Evolutionary conservation across 208 protist genomes (phyloP), one percentile per base, ranked within the genome.

Genomic region (Borovskyia barvae): DNA sequence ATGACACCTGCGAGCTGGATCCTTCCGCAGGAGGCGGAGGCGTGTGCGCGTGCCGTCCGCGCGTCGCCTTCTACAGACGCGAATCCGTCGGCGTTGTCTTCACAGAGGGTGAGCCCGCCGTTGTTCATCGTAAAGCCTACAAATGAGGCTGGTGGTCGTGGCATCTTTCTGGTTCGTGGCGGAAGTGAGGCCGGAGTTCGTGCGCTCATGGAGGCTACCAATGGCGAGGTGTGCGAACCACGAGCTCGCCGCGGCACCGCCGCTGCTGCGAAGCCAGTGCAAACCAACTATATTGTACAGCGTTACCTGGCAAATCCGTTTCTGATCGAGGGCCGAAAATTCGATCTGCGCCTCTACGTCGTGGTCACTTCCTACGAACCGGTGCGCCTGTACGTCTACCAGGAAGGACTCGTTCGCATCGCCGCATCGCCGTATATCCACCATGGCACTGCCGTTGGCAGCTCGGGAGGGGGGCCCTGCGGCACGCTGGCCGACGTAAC

Each of bases 331-430:
- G 88, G 89, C 4, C 89, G 93, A 72, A 97, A 97, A 71, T 96
- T 96, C 52, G 94, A 97, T 54, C 73, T 97, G 20, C 90, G 94
- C 3, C 60, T 97, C 5, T 97, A 97, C 66, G 88, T 94, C 9
- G 72, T 92, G 25, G 85, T 97, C 42, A 97, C 94, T 5, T 86
- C 72, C 17, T 92, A 83, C 61, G 59, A 71, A 36, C 94, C 94
- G 11, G 62, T 97, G 11, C 76, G 84, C 1, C 29, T 84, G 9
- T 97, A 95, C 46, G 40, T 96, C 0, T 97, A 90, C 64, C 19
- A 70, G 14, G 92, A 98, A 52, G 94, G 92, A 0, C 70, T 97
- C 7, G 92, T 93, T 26, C 87, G 94, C 20, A 87, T 97, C 46
- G 86, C 88, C 32, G 88, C 91, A 6, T 42, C 77, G 26, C 72